Base-by-base conservation (phyloP, 2,329 filamentous ascomycete species). In the Pseudogymnoascus sp. region DNA sequence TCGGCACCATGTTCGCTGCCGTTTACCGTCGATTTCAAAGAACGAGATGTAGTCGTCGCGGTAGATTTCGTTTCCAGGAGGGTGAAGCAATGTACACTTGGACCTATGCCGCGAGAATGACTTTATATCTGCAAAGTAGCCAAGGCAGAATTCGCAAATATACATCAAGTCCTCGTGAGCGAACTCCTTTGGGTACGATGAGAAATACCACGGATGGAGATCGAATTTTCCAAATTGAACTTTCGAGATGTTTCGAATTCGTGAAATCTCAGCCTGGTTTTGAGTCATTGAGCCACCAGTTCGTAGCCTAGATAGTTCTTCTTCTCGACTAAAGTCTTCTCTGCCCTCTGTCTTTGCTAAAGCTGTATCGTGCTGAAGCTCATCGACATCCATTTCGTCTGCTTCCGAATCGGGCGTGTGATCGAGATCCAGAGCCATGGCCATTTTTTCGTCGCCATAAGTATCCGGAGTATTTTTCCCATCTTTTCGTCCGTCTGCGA, bases 191-290 rank as follows among this genome's bases (percentile, higher is more conserved):
- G 95, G 95, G 71, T 99, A 99, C 0, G 95, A 95, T 4, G 92
- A 96, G 78, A 99, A 99, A 76, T 99, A 99, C 95, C 95, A 99
- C 0, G 95, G 95, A 74, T 96, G 96, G 47, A 99, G 85, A 71
- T 97, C 91, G 73, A 87, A 89, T 69, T 88, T 87, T 50, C 95
- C 96, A 81, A 99, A 97, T 74, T 97, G 93, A 3, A 99, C 88
- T 69, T 89, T 93, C 63, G 90, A 91, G 68, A 99, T 87, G 73
- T 99, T 99, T 71, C 95, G 88, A 63, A 99, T 96, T 62, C 96
- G 89, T 23, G 93, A 93, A 66, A 99, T 92, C 73, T 99, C 96
- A 11, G 93, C 92, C 64, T 96, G 95, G 68, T 97, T 97, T 74
- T 99, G 96, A 10, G 96, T 99, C 95, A 99, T 97, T 66, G 92